A percentile compares a stretch with the other conserved stretches of the same genome.
Evolutionary conservation across 2,329 filamentous ascomycete genomes (phyloP).

Genomic region (Hypoxylon sp.): DNA sequence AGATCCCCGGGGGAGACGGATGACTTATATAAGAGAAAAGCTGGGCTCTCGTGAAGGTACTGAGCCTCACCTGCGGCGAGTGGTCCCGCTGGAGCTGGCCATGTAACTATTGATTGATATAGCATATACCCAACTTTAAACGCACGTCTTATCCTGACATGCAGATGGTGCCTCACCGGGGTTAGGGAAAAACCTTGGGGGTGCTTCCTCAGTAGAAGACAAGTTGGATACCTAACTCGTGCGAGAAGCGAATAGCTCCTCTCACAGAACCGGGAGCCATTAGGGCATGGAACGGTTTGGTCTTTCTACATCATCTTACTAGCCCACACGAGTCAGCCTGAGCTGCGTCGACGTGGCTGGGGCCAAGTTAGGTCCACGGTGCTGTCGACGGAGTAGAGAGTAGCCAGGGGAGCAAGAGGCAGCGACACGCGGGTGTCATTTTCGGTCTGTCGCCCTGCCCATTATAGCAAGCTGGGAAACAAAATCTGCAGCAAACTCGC

Average conservation of each 20-base stretch:
- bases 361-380: constrained; percentile 13
- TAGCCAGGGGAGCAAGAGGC: background rate
- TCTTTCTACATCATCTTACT: constrained; percentile 1
- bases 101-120: constrained; percentile 10
- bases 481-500: constrained; percentile 9
- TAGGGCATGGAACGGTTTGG: background rate
- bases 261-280: background rate
- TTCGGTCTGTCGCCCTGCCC: constrained; percentile 11
- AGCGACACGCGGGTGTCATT: background rate
- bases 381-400: constrained; percentile 1
- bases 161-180: background rate
- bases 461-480: constrained; percentile 1
- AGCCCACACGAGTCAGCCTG: constrained; percentile 10
- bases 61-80: background rate
- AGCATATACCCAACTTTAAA: constrained; percentile 10
- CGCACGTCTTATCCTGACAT: constrained; percentile 1
- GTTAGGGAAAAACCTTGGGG: constrained; percentile 7
- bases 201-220: constrained; percentile 2
- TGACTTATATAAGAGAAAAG: constrained; percentile 18
- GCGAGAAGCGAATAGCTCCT: background rate
- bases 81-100: background rate
- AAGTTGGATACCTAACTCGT: constrained; percentile 6
- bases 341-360: constrained; percentile 7
- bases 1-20: constrained; percentile 5
- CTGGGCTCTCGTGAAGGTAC: constrained; percentile 4